These are phyloP conservation scores for Fusarium sp. DNA, from an alignment of 2,329 filamentous ascomycete genomes.

Conservation along the genomic window DNA sequence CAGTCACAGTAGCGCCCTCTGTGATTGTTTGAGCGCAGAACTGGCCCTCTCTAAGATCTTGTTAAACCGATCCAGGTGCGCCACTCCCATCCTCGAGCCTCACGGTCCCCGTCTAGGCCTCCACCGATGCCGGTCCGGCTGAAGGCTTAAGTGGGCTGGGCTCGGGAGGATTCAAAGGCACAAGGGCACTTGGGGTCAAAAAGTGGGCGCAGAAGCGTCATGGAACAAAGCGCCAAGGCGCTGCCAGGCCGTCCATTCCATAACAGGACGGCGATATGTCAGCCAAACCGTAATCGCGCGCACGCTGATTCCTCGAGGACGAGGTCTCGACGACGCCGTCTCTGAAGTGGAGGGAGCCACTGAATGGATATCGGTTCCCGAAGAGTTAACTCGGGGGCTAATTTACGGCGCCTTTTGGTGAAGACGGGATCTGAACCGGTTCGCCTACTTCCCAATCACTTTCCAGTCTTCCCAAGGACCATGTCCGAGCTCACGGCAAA, in stretches of 20 bases:
- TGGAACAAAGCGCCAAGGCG: conserved; percentile 34
- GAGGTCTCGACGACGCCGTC: conserved; percentile 9
- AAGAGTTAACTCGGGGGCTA: conserved; percentile 8
- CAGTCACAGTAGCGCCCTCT: conserved; percentile 1
- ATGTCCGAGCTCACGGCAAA: conserved; percentile 3
- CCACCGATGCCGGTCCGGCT: conserved; percentile 5
- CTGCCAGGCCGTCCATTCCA: conserved; percentile 24
- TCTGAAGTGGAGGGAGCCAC: conserved; percentile 19
- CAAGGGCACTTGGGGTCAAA: conserved; percentile 3
- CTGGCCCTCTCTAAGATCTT: conserved; percentile 3
- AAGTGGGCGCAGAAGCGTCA: conserved; percentile 29
- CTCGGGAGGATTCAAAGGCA: not conserved
- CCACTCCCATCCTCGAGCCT: not conserved
- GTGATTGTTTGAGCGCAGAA: not conserved
- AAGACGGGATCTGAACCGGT: not conserved
- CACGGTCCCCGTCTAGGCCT: not conserved
- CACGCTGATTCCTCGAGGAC: conserved; percentile 32
- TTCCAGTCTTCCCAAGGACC: not conserved
- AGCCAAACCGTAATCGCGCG: conserved; percentile 29
- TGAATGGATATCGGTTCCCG: conserved; percentile 1
- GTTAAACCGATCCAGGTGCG: not conserved
- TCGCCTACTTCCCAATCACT: not conserved
- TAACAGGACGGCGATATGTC: conserved; percentile 31
- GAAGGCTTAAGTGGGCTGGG: conserved; percentile 15
- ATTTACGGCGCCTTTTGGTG: not conserved